These are phyloP conservation scores for Stephania yunnanensis DNA, from an alignment of 164 flowering plant genomes.

Conservation along the genomic window DNA sequence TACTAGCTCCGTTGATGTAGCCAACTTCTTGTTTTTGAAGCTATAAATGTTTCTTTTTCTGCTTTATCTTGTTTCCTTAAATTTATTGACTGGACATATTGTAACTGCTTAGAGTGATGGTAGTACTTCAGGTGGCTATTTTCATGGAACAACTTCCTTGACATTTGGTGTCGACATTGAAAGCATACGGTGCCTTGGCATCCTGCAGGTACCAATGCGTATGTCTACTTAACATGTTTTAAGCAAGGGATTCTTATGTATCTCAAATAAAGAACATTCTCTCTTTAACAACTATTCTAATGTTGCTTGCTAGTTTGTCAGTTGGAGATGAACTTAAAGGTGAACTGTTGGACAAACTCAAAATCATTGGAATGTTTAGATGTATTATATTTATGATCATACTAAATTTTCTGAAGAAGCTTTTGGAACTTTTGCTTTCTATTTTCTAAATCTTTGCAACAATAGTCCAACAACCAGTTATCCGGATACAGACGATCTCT, in stretches of 20 bases:
- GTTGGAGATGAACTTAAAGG: not conserved
- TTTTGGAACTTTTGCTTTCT: not conserved
- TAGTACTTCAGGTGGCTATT: conserved; percentile 58
- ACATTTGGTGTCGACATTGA: conserved; percentile 67
- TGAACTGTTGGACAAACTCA: not conserved
- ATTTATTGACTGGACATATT: not conserved
- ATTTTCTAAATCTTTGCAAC: conserved; percentile 1
- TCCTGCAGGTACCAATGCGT: conserved; percentile 49
- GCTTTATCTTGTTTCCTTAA: not conserved
- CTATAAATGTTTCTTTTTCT: not conserved
- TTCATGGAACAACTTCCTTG: conserved; percentile 58
- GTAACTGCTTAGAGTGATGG: not conserved
- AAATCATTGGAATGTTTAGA: not conserved
- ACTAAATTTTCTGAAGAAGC: not conserved
- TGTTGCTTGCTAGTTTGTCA: not conserved
- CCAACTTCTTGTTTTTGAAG: not conserved
- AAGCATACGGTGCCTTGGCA: conserved; percentile 58
- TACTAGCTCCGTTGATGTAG: no score
- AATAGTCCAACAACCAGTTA: conserved; percentile 5
- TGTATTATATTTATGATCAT: not conserved
- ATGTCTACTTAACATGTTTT: not conserved
- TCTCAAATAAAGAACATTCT: not conserved
- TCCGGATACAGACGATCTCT: not conserved
- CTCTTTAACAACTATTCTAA: not conserved
- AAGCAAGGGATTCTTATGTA: not conserved